Conservation (phyloP, 208 protist genomes). For the Trypanosoma platydactyli region DNA sequence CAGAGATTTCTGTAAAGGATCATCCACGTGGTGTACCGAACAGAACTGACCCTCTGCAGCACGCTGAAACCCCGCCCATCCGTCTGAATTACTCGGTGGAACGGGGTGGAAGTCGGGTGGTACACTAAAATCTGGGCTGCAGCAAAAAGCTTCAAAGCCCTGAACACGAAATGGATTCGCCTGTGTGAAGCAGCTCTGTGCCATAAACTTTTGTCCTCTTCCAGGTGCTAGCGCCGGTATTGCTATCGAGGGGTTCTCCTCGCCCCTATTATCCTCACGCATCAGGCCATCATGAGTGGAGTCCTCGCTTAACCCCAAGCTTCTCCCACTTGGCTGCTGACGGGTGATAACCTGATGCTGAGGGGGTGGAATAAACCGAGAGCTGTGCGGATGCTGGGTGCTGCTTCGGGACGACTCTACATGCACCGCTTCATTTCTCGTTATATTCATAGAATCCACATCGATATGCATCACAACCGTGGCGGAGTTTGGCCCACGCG, state of each 20-base stretch:
- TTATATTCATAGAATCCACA: background rate
- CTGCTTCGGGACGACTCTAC: background rate
- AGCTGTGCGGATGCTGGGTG: background rate
- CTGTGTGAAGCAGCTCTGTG: slow-evolving; percentile 64
- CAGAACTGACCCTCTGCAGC: slow-evolving; percentile 25
- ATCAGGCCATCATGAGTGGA: background rate
- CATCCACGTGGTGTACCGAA: background rate
- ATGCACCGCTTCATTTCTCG: background rate
- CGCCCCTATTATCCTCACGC: slow-evolving; percentile 1
- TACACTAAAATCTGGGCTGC: slow-evolving; percentile 44
- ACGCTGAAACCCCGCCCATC: slow-evolving; percentile 11
- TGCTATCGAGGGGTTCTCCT: background rate
- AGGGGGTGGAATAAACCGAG: background rate
- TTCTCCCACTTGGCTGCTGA: background rate
- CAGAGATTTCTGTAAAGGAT: background rate
- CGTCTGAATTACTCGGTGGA: background rate
- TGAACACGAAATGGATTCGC: slow-evolving; percentile 77
- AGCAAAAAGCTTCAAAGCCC: slow-evolving; percentile 64
- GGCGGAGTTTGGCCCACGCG: slow-evolving; percentile 14
- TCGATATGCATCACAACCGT: background rate
- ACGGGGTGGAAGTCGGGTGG: slow-evolving; percentile 37
- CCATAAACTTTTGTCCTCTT: slow-evolving; percentile 30
- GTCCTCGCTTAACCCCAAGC: background rate
- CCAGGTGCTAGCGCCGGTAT: slow-evolving; percentile 20
- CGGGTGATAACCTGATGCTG: slow-evolving; percentile 1